phyloP scores from a whole-genome alignment of 1,284 basidiomycete species.

The Apiotrichum laibachii region DNA sequence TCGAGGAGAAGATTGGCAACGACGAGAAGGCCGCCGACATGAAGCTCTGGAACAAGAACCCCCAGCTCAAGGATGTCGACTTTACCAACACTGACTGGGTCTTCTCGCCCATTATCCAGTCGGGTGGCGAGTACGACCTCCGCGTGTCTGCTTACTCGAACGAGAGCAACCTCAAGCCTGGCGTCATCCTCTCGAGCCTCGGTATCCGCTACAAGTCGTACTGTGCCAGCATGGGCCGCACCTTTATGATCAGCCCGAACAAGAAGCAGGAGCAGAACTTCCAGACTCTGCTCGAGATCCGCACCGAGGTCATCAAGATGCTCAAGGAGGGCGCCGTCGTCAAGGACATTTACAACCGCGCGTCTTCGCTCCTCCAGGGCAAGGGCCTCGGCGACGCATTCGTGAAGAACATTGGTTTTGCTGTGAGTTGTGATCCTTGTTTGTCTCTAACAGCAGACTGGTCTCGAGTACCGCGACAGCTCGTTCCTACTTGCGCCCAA shows the following conservation, averaged over 20 bases:
- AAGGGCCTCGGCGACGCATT: constrained; percentile 81
- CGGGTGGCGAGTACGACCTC: constrained; percentile 86
- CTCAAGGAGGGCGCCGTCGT: constrained; percentile 77
- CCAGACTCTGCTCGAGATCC: constrained; percentile 71
- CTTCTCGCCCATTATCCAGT: constrained; percentile 94
- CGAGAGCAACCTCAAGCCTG: constrained; percentile 79
- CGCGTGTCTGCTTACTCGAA: constrained; percentile 82
- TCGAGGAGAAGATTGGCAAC: constrained; percentile 77
- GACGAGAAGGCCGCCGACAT: constrained; percentile 83
- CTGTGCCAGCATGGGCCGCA: constrained; percentile 85
- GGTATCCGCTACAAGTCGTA: constrained; percentile 93
- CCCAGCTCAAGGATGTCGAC: constrained; percentile 71
- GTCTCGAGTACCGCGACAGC: constrained; percentile 90
- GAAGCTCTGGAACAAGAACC: constrained; percentile 81
- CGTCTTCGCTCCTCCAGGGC: constrained; percentile 67
- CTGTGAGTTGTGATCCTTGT: constrained; percentile 55
- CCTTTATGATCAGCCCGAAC: constrained; percentile 91
- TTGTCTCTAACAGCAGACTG: constrained; percentile 60
- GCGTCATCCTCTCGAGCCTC: constrained; percentile 82
- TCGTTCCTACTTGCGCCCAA: constrained; percentile 78
- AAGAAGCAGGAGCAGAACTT: constrained; percentile 90
- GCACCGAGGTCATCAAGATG: constrained; percentile 70
- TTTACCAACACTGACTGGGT: constrained; percentile 86
- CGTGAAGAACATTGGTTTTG: constrained; percentile 87
- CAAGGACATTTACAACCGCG: constrained; percentile 76